A percentile compares a stretch with the other conserved stretches of the same genome.
Evolutionary conservation across 176 grass and related monocot genomes (phyloP).

Genomic region (Carex kokanica): DNA sequence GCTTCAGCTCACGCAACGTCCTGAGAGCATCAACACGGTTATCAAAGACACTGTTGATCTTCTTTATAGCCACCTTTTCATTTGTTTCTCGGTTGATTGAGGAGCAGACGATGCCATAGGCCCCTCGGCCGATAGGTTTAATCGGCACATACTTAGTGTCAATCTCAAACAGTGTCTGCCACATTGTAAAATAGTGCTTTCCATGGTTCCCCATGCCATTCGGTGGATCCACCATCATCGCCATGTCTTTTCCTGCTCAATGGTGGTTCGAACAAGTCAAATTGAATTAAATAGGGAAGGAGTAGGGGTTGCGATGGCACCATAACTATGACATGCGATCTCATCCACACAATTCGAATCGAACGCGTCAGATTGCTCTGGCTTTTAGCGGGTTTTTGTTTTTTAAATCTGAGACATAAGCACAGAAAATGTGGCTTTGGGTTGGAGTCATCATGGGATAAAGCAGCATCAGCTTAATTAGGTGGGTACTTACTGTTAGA

Average conservation of each 20-base stretch:
- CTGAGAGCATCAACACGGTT: slow-evolving; percentile 37
- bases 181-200: slow-evolving; percentile 42
- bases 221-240: slow-evolving; percentile 38
- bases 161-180: slow-evolving; percentile 41
- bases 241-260: slow-evolving; percentile 22
- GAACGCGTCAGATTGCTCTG: neutral
- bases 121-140: slow-evolving; percentile 38
- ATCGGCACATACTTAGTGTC: slow-evolving; percentile 43
- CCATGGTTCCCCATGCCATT: slow-evolving; percentile 42
- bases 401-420: neutral
- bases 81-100: slow-evolving; percentile 41
- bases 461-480: neutral
- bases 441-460: no score
- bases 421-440: no score
- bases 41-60: slow-evolving; percentile 41
- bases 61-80: slow-evolving; percentile 43
- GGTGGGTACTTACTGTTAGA: neutral
- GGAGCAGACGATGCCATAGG: slow-evolving; percentile 44
- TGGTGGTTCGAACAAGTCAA: neutral
- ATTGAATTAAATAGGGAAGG: neutral
- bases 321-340: neutral
- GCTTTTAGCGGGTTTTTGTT: neutral
- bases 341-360: neutral
- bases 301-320: no score
- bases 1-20: slow-evolving; percentile 35